Conservation (phyloP, 495 filamentous ascomycete genomes). For the Daldinia bambusicola region DNA sequence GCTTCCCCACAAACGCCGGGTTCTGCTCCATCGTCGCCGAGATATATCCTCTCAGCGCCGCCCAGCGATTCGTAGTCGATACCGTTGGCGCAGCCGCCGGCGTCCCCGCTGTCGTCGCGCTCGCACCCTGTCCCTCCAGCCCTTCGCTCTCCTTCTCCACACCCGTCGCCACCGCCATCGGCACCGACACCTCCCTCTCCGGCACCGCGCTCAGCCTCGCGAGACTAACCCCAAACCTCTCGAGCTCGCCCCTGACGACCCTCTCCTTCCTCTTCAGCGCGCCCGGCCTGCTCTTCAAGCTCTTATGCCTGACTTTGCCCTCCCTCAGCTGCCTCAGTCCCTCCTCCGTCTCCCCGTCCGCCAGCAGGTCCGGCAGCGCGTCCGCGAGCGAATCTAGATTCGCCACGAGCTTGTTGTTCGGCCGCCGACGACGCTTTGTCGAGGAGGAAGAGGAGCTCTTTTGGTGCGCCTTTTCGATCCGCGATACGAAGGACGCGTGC, state of each 20-base stretch:
- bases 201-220: constrained; percentile 67
- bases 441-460: constrained; percentile 28
- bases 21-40: constrained; percentile 79
- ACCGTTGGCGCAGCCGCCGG: constrained; percentile 40
- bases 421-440: constrained; percentile 71
- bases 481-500: constrained; percentile 76
- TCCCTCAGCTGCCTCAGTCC: constrained; percentile 51
- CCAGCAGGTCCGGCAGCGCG: constrained; percentile 71
- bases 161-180: constrained; percentile 5
- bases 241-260: constrained; percentile 78
- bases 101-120: constrained; percentile 7
- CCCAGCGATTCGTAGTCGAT: constrained; percentile 70
- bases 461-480: constrained; percentile 71
- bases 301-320: constrained; percentile 72
- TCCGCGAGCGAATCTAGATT: constrained; percentile 80
- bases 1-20: constrained; percentile 62
- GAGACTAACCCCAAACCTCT: constrained; percentile 84
- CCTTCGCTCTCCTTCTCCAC: background rate
- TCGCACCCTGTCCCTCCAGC: background rate
- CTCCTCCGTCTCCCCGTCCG: constrained; percentile 50
- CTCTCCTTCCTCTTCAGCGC: constrained; percentile 85
- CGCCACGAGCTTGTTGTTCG: constrained; percentile 79
- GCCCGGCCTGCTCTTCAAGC: constrained; percentile 76
- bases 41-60: constrained; percentile 74
- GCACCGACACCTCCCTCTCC: constrained; percentile 35